A percentile compares a stretch with the other conserved stretches of the same genome.
phyloP scores from a whole-genome alignment of 163 green algal genomes.

The Scenedesmus sp. region DNA sequence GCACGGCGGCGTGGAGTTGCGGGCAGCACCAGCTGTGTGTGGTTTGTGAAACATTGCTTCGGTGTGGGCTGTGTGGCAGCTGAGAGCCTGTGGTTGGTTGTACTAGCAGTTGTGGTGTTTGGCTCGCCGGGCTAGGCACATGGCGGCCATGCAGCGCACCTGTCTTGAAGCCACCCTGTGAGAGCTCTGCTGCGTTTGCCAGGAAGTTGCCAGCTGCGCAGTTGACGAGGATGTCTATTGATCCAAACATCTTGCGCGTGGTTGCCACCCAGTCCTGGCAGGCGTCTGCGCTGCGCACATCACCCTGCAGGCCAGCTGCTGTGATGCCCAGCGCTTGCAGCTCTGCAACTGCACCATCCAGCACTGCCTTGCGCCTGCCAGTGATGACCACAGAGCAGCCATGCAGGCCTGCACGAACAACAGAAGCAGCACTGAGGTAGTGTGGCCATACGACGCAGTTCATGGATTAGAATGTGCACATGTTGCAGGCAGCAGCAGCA shows the following conservation, averaged over 20 bases:
- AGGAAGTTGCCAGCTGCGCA: slow-evolving; percentile 98
- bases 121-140: neutral
- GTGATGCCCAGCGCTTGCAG: slow-evolving; percentile 78
- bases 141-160: slow-evolving; percentile 49
- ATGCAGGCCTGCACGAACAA: slow-evolving; percentile 84
- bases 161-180: slow-evolving; percentile 92
- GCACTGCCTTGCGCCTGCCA: slow-evolving; percentile 84
- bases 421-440: neutral
- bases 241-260: slow-evolving; percentile 62
- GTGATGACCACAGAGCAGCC: slow-evolving; percentile 89
- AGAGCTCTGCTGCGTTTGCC: slow-evolving; percentile 87
- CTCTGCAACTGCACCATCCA: slow-evolving; percentile 77
- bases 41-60: too few species aligned
- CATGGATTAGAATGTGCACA: neutral
- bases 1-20: neutral
- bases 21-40: neutral
- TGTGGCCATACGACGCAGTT: neutral
- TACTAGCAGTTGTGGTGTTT: neutral
- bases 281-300: slow-evolving; percentile 87
- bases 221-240: slow-evolving; percentile 96
- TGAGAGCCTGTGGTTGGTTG: too few species aligned
- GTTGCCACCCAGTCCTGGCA: slow-evolving; percentile 76
- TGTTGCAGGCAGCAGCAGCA: slow-evolving; percentile 7
- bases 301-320: slow-evolving; percentile 79
- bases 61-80: too few species aligned